Evolutionary conservation across 371 early-diverging fungal species (phyloP).

Genomic region (Dichotomocladium elegans): DNA sequence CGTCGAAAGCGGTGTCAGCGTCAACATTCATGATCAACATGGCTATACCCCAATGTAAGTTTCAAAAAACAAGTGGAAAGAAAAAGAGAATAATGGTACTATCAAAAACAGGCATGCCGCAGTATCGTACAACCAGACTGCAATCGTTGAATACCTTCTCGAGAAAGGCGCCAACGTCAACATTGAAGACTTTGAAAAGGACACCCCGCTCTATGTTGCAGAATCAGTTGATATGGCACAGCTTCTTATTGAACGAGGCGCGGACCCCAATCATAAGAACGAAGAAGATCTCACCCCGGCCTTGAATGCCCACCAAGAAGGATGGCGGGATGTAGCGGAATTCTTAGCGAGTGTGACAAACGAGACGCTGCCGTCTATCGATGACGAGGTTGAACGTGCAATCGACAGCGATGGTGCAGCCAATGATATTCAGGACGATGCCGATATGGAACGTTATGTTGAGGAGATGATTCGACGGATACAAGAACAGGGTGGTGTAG

Average conservation of each 20-base stretch:
- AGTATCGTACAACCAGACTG: constrained; percentile 60
- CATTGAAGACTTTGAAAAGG: constrained; percentile 75
- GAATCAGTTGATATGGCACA: constrained; percentile 74
- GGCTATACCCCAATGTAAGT: constrained; percentile 72
- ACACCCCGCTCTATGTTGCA: constrained; percentile 83
- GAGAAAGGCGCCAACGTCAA: constrained; percentile 58
- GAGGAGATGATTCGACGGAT: constrained; percentile 28
- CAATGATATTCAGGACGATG: constrained; percentile 9
- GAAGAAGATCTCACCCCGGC: constrained; percentile 56
- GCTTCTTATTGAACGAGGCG: constrained; percentile 68
- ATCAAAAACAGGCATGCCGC: constrained; percentile 56
- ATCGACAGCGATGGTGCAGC: constrained; percentile 1
- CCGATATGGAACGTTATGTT: constrained; percentile 16
- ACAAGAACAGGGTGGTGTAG: constrained; percentile 35
- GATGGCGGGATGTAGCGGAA: constrained; percentile 38
- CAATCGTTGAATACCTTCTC: constrained; percentile 53
- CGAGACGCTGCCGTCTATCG: constrained; percentile 19
- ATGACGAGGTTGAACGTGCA: constrained; percentile 13
- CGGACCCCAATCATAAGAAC: constrained; percentile 63
- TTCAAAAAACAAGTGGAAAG: not conserved
- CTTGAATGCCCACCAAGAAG: constrained; percentile 32
- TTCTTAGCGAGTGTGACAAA: constrained; percentile 28
- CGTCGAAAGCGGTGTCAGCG: constrained; percentile 38
- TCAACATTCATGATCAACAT: constrained; percentile 64
- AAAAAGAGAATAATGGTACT: not conserved